Evolutionary conservation across 2,329 filamentous ascomycete species (phyloP).

Genomic region (Trichoderma endophyticum): DNA sequence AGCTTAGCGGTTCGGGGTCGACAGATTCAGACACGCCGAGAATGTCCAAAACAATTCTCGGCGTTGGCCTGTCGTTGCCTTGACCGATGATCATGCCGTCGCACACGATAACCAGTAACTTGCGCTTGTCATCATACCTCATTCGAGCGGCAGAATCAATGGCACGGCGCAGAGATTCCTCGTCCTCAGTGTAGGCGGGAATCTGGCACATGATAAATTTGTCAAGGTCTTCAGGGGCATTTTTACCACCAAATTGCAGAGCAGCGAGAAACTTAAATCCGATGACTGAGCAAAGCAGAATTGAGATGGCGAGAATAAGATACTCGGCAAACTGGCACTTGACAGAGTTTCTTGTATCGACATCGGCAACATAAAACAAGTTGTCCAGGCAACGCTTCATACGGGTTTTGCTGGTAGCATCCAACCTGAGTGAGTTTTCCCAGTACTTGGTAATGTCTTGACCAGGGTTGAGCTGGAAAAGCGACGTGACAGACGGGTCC

Average conservation of each 20-base stretch:
- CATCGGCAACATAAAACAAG: constrained; percentile 86
- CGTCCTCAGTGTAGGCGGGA: constrained; percentile 96
- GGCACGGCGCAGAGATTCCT: constrained; percentile 92
- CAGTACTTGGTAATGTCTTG: constrained; percentile 81
- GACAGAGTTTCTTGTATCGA: constrained; percentile 85
- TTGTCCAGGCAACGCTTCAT: constrained; percentile 89
- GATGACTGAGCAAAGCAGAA: constrained; percentile 77
- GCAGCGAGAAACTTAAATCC: constrained; percentile 96
- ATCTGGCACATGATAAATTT: constrained; percentile 99
- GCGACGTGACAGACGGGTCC: constrained; percentile 65
- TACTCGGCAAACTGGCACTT: constrained; percentile 87
- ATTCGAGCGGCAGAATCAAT: constrained; percentile 95
- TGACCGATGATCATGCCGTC: constrained; percentile 99
- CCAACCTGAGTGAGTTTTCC: constrained; percentile 61
- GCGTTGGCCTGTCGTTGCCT: constrained; percentile 93
- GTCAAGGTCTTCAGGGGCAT: constrained; percentile 89
- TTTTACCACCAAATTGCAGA: constrained; percentile 89
- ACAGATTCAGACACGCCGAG: constrained; percentile 90
- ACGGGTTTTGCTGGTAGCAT: constrained; percentile 52
- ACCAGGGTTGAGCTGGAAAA: constrained; percentile 76
- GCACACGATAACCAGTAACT: constrained; percentile 86
- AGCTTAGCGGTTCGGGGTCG: constrained; percentile 93
- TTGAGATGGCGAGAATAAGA: constrained; percentile 79
- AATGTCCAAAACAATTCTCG: constrained; percentile 94
- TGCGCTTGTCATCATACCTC: constrained; percentile 97